Evolutionary conservation across 2,329 filamentous ascomycete genomes (phyloP).

Genomic region (Colletotrichum navitas): DNA sequence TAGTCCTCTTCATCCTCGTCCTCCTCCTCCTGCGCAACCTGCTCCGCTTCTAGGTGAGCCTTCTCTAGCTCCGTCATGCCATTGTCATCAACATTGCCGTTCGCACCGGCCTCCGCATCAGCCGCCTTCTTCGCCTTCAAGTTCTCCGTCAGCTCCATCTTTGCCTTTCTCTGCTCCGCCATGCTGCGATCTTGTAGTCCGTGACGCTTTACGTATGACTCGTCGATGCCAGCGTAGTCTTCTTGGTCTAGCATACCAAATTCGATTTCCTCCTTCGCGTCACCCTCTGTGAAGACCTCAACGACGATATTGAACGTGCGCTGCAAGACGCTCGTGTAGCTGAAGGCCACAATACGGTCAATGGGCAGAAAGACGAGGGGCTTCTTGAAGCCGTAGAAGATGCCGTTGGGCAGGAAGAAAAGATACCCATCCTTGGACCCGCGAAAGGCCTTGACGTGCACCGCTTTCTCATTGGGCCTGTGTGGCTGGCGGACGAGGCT

Average conservation of each 20-base stretch:
- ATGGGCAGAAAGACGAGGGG: slow-evolving; percentile 74
- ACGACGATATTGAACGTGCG: slow-evolving; percentile 77
- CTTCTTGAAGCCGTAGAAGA: slow-evolving; percentile 79
- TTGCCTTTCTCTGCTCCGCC: slow-evolving; percentile 76
- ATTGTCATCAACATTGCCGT: slow-evolving; percentile 52
- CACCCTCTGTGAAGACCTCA: slow-evolving; percentile 66
- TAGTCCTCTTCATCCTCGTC: slow-evolving; percentile 77
- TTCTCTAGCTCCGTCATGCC: slow-evolving; percentile 63
- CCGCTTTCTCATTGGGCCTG: slow-evolving; percentile 71
- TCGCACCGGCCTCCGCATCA: slow-evolving; percentile 53
- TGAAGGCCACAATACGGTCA: slow-evolving; percentile 71
- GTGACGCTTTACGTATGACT: slow-evolving; percentile 70
- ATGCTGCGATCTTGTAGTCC: slow-evolving; percentile 75
- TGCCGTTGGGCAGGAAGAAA: slow-evolving; percentile 75
- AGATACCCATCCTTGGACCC: slow-evolving; percentile 77
- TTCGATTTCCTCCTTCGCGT: slow-evolving; percentile 71
- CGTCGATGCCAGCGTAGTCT: slow-evolving; percentile 74
- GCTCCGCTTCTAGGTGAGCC: slow-evolving; percentile 64
- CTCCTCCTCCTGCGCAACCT: slow-evolving; percentile 69
- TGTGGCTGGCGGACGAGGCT: slow-evolving; percentile 69
- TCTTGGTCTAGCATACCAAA: slow-evolving; percentile 79
- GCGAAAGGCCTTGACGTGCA: slow-evolving; percentile 75
- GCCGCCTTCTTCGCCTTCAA: slow-evolving; percentile 60
- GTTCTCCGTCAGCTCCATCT: slow-evolving; percentile 72
- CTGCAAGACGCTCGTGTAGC: slow-evolving; percentile 76